phyloP scores from a whole-genome alignment of 805 yeast species.

The Candida insectorum region DNA sequence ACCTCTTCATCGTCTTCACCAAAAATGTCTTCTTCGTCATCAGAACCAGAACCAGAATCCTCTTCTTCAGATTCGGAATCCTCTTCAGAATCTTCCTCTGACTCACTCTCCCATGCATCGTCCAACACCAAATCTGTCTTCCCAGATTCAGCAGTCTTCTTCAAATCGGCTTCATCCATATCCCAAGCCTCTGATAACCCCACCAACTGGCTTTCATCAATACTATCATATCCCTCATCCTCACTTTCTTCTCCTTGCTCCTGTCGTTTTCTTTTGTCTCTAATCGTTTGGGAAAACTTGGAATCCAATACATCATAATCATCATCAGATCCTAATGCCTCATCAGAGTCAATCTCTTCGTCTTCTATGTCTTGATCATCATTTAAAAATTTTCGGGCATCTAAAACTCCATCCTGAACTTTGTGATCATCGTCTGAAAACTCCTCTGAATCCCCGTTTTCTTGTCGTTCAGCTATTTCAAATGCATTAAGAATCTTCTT shows the following conservation, averaged over 20 bases:
- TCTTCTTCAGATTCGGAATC: conserved; percentile 16
- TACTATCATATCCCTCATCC: conserved; percentile 62
- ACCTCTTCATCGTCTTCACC: conserved; percentile 43
- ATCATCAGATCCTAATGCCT: conserved; percentile 81
- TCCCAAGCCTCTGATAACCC: conserved; percentile 91
- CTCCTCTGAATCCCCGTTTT: conserved; percentile 15
- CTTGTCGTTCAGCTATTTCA: conserved; percentile 42
- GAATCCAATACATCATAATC: conserved; percentile 61
- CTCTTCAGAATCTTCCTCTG: conserved; percentile 11
- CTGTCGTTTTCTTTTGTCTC: conserved; percentile 47
- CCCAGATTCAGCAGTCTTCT: conserved; percentile 15
- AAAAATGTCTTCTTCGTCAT: conserved; percentile 27
- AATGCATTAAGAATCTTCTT: conserved; percentile 42
- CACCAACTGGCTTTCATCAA: conserved; percentile 72
- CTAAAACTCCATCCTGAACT: conserved; percentile 36
- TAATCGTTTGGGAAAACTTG: conserved; percentile 64
- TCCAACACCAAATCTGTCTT: conserved; percentile 21
- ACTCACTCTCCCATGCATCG: conserved; percentile 28
- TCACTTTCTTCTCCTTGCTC: conserved; percentile 33
- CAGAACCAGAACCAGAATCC: conserved; percentile 19
- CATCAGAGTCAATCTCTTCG: conserved; percentile 80
- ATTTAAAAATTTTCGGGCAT: conserved; percentile 35
- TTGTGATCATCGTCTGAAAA: conserved; percentile 20
- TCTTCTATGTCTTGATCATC: conserved; percentile 43
- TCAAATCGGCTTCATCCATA: conserved; percentile 55